Base-by-base conservation (phyloP, 441 rosid genomes). In the Adansonia madagascariensis region DNA sequence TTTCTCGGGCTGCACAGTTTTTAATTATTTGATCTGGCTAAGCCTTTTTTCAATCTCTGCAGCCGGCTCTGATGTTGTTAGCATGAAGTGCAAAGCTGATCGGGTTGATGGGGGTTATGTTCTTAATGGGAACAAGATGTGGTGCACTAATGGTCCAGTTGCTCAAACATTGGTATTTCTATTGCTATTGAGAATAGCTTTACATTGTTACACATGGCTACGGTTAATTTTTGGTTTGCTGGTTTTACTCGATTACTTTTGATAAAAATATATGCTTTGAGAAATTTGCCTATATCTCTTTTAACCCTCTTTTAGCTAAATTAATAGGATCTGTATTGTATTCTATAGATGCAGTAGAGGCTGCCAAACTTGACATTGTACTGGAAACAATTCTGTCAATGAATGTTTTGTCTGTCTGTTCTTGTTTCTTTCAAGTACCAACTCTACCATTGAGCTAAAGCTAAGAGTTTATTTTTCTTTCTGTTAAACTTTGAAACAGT, bases 71-170 rank as follows among this genome's bases (percentile, higher is more conserved):
- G 98, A 95, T 80, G 94, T 95, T 83, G 97, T 93, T 77, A 84
- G 98, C 88, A 89, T 95, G 98, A 95, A 95, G 85, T 93, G 97
- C 85, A 93, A 90, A 84, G 99, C 99, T 83, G 97, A 92, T 18
- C 88, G 86, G 75, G 97, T 89, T 46, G 92, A 91, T 85, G 98
- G 97, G 56, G 98, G 99, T 53, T 94, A 86, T 85, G 61, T 89
- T 57, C 73, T 94, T 65, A 94, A 90, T 80, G 98, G 99, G 74
- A 94, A 89, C 87, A 95, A 95, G 84, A 95, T 95, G 99, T 95
- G 99, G 98, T 95, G 99, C 88, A 95, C 98, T 35, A 95, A 95
- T 89, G 99, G 99, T 75, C 98, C 98, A 11, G 84, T 81, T 82
- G 98, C 99, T 84, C 91, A 94, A 84, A 95, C 99, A 64, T 81